A percentile compares a stretch with the other conserved stretches of the same genome.
Evolutionary conservation across 345 rosid genomes (phyloP).

Genomic region (Pistacia vera): DNA sequence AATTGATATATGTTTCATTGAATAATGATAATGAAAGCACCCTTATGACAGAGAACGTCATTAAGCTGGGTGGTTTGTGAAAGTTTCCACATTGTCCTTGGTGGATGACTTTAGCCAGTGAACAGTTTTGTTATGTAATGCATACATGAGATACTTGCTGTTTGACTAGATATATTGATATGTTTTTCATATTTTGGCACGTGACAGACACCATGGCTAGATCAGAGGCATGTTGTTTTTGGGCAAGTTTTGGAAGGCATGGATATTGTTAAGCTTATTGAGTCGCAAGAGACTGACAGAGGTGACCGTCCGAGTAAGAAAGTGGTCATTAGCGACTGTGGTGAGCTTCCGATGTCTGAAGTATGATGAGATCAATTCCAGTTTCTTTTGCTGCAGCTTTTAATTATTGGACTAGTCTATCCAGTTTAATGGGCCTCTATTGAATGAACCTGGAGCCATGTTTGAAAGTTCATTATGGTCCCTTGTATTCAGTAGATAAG

Average conservation of each 20-base stretch:
- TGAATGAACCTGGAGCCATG: neutral
- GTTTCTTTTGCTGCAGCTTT: neutral
- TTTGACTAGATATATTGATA: neutral
- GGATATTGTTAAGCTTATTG: constrained; percentile 77
- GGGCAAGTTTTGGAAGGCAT: constrained; percentile 97
- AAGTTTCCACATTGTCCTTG: neutral
- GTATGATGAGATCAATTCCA: constrained; percentile 30
- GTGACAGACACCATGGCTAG: constrained; percentile 95
- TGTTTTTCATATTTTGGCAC: constrained; percentile 8
- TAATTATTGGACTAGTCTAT: constrained; percentile 10
- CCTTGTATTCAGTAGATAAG: constrained; percentile 17
- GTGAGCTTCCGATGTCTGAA: constrained; percentile 80
- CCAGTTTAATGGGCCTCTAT: neutral
- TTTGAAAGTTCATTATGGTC: neutral
- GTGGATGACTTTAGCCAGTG: neutral
- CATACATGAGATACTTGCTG: neutral
- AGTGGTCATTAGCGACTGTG: constrained; percentile 81
- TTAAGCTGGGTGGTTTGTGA: neutral
- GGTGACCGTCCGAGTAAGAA: constrained; percentile 94
- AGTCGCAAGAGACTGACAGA: constrained; percentile 88
- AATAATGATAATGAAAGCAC: neutral
- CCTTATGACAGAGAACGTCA: neutral
- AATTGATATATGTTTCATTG: neutral
- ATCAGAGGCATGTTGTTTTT: constrained; percentile 93
- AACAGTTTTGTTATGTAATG: neutral